Evolutionary conservation across 169 alveolate species (phyloP), one percentile per base, ranked within the genome.

Genomic region (Plasmodium reichenowi): DNA sequence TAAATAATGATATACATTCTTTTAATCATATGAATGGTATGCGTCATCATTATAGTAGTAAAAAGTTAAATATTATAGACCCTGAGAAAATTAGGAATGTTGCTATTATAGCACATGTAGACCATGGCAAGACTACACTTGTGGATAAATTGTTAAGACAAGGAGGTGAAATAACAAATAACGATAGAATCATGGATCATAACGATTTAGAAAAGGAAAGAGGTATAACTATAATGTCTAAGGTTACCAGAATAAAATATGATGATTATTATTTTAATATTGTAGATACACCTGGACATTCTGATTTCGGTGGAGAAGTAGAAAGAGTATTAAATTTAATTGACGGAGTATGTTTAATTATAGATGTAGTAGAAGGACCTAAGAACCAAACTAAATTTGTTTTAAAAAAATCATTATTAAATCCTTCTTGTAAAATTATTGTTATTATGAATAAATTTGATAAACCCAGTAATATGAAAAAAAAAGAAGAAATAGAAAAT

Each of bases 101-200:
- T 9, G 99, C 99, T 73, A 98, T 99, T 59, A 97, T 99, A 52
- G 99, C 99, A 48, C 99, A 99, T 92, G 99, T 99, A 6, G 99
- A 99, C 88, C 99, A 99, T 92, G 99, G 99, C 24, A 99, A 99
- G 93, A 98, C 99, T 24, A 97, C 99, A 1, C 96, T 99, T 64
- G 97, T 99, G 38, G 99, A 99, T 93, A 96, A 92, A 60, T 76
- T 94, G 43, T 86, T 94, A 76, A 92, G 87, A 52, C 93, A 92
- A 56, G 93, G 95, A 13, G 96, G 96, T 22, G 96, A 93, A 88
- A 73, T 74, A 60, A 43, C 93, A 48, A 64, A 88, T 15, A 93
- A 88, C 38, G 88, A 92, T 12, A 85, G 97, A 54, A 88, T 97
- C 12, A 95, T 97, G 97, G 99, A 98, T 93, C 95, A 96, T 62